phyloP scores from a whole-genome alignment of 2,329 filamentous ascomycete species.

The Colletotrichum graminicola region DNA sequence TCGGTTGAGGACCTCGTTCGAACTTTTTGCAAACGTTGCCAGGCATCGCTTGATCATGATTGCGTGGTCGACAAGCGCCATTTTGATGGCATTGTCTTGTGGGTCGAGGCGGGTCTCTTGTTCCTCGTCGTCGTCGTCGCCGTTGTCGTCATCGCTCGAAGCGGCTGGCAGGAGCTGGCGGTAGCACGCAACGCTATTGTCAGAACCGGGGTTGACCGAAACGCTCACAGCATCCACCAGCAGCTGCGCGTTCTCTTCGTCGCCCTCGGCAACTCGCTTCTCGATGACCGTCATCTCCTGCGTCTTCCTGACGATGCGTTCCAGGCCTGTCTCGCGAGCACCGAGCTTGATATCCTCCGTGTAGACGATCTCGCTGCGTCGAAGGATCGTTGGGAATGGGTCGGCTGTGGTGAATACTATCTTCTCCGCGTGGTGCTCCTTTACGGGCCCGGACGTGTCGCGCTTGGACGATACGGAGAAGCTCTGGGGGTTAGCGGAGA shows the following conservation, averaged over 20 bases:
- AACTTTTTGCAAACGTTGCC: constrained; percentile 74
- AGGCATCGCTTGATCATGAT: constrained; percentile 88
- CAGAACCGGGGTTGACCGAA: constrained; percentile 79
- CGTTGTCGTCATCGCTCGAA: constrained; percentile 41
- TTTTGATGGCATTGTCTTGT: constrained; percentile 83
- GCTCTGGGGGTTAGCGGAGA: constrained; percentile 80
- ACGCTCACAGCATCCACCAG: constrained; percentile 82
- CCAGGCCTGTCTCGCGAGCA: constrained; percentile 88
- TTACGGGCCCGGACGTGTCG: constrained; percentile 75
- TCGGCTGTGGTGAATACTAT: constrained; percentile 86
- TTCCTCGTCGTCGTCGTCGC: constrained; percentile 55
- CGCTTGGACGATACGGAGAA: constrained; percentile 84
- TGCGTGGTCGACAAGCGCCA: constrained; percentile 89
- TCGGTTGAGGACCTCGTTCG: constrained; percentile 68
- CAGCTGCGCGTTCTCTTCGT: constrained; percentile 75
- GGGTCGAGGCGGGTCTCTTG: constrained; percentile 64
- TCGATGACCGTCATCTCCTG: constrained; percentile 84
- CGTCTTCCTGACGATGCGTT: constrained; percentile 91
- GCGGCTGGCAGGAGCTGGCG: constrained; percentile 76
- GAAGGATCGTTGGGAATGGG: constrained; percentile 89
- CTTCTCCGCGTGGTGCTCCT: constrained; percentile 86
- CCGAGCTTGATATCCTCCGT: constrained; percentile 75
- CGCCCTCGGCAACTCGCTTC: constrained; percentile 78
- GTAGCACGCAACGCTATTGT: constrained; percentile 84
- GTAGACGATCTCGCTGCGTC: constrained; percentile 85